phyloP scores from a whole-genome alignment of 257 asterid species.

The Eustoma russellianum region DNA sequence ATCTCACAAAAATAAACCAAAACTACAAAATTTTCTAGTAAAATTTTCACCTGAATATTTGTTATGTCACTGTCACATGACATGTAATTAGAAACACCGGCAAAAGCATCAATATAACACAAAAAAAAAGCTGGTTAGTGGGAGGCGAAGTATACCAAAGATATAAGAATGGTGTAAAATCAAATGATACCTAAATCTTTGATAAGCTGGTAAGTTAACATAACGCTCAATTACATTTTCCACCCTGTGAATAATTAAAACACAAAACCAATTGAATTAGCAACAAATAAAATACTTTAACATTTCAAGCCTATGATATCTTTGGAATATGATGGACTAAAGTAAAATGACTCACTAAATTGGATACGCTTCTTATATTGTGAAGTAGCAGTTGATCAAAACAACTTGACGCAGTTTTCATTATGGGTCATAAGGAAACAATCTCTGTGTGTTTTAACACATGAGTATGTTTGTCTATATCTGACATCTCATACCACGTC shows the following conservation, averaged over 20 bases:
- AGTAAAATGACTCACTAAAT: too few relatives aligned
- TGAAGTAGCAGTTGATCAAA: too few relatives aligned
- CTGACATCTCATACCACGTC: too few relatives aligned
- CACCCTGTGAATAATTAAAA: conserved; percentile 22
- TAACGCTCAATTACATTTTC: conserved; percentile 38
- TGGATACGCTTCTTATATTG: too few relatives aligned
- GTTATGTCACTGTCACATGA: conserved; percentile 27
- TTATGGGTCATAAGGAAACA: too few relatives aligned
- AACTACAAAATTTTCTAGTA: not conserved
- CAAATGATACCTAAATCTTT: conserved; percentile 28
- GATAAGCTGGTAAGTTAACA: conserved; percentile 33
- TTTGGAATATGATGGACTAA: too few relatives aligned
- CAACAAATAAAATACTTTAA: not conserved
- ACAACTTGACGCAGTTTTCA: too few relatives aligned
- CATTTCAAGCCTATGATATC: too few relatives aligned
- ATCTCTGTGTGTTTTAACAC: too few relatives aligned
- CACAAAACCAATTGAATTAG: not conserved
- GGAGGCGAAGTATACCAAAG: too few relatives aligned
- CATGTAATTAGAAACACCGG: not conserved
- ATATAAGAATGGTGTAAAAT: not conserved
- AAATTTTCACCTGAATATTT: conserved; percentile 36
- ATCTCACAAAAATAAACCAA: not conserved
- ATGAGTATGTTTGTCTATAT: too few relatives aligned
- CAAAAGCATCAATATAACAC: not conserved
- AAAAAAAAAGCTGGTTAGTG: not conserved